These are phyloP conservation scores for Ogataea ramenticola DNA, from an alignment of 805 yeast genomes.

Conservation along the genomic window DNA sequence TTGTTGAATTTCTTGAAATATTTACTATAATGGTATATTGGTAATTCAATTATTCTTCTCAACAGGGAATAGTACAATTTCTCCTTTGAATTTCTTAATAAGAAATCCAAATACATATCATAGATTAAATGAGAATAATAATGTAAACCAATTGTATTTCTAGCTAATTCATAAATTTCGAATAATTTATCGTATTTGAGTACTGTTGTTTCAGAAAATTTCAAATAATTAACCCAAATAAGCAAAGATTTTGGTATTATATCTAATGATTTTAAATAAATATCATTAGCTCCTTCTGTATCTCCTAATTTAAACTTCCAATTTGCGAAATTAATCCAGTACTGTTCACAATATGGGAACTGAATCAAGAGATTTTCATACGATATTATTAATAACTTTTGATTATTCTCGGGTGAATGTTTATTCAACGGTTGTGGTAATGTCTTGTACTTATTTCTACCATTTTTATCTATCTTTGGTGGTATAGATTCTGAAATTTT, in stretches of 20 bases:
- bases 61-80: constrained; percentile 35
- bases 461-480: constrained; percentile 3
- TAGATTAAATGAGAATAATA: constrained; percentile 46
- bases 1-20: constrained; percentile 34
- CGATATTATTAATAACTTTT: constrained; percentile 29
- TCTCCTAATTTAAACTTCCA: constrained; percentile 39
- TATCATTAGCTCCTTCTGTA: constrained; percentile 26
- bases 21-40: constrained; percentile 44
- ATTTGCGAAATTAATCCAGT: constrained; percentile 51
- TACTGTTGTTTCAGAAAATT: constrained; percentile 27
- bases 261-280: constrained; percentile 33
- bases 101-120: constrained; percentile 38
- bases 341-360: constrained; percentile 44
- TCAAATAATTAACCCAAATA: constrained; percentile 44
- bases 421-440: not conserved
- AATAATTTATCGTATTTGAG: constrained; percentile 26
- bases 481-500: constrained; percentile 24
- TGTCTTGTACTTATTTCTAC: no score
- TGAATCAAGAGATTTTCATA: constrained; percentile 36
- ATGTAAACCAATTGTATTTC: constrained; percentile 43
- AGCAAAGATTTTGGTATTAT: constrained; percentile 37
- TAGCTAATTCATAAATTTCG: constrained; percentile 37
- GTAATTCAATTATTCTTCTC: constrained; percentile 46
- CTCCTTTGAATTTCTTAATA: constrained; percentile 19
- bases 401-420: constrained; percentile 10